Evolutionary conservation across 129 eudicot species (phyloP), one percentile per base, ranked within the genome.

Genomic region (Artemisia tridentata): DNA sequence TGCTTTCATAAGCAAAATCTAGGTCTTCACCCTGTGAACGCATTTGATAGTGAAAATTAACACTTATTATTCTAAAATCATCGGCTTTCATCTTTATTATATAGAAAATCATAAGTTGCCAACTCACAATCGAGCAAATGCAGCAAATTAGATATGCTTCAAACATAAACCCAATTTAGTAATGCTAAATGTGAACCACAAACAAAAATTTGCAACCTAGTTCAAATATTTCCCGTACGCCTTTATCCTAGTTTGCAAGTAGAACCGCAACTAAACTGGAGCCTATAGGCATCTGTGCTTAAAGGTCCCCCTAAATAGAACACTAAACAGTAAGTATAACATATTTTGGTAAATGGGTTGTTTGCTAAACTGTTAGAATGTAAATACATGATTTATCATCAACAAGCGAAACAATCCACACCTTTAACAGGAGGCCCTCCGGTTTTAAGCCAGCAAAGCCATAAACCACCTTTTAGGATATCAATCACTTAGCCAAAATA

Each of bases 1-100:
- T 93, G 79, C 97, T 95, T 66, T 90, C 99, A 88, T 84, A 95
- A 59, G 99, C 99, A 76, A 81, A 87, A 86, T 95, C 99, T 68
- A 95, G 78, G 71, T 95, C 99, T 75, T 95, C 99, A 23, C 99
- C 99, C 99, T 93, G 68, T 66, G 20, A 74, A 71, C 80, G 55
- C 55, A 63, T 67, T 15, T 14, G 41, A 73, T 15, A 27, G 19
- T 38, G 47, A 29, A 55, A 31, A 7, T 31, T 51, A 21, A 21
- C 7, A 20, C 18, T 21, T 53, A 41, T 51, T 7, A 72, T 64
- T 5, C 58, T 15, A 23, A 0, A 41, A 65, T 11, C 15, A 52
- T 64, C 5, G 41, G 72, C 46, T 68, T 16, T 31, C 11, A 16
- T 14, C 51, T 63, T 41, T 46, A 12, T 27, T 34, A 23, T 20